Conservation (phyloP, 805 yeast species). For the Ogataea neopini region DNA sequence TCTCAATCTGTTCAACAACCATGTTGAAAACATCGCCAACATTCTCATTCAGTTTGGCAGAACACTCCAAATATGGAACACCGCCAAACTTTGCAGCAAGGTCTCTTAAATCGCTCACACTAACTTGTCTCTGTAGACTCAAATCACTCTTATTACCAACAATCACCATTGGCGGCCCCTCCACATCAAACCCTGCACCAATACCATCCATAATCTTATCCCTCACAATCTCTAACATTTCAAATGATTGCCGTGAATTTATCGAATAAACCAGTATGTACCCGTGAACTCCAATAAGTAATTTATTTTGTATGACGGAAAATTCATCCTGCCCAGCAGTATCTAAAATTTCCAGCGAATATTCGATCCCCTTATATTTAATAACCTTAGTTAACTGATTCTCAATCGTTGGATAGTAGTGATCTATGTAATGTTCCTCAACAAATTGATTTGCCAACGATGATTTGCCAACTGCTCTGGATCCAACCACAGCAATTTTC, state of each 20-base stretch:
- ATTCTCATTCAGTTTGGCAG: slow-evolving; percentile 48
- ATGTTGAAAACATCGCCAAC: slow-evolving; percentile 56
- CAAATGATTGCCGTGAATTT: slow-evolving; percentile 75
- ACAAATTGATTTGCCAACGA: slow-evolving; percentile 82
- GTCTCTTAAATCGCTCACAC: slow-evolving; percentile 49
- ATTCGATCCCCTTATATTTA: slow-evolving; percentile 69
- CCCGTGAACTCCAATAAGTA: slow-evolving; percentile 81
- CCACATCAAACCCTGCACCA: slow-evolving; percentile 41
- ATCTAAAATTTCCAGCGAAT: slow-evolving; percentile 81
- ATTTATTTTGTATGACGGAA: slow-evolving; percentile 74
- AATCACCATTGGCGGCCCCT: slow-evolving; percentile 48
- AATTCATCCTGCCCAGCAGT: slow-evolving; percentile 95
- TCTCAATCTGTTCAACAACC: slow-evolving; percentile 61
- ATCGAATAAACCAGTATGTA: slow-evolving; percentile 81
- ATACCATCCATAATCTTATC: slow-evolving; percentile 78
- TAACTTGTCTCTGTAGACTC: slow-evolving; percentile 55
- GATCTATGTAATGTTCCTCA: slow-evolving; percentile 85
- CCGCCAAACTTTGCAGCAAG: slow-evolving; percentile 44
- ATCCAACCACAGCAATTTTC: slow-evolving; percentile 83
- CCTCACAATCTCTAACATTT: slow-evolving; percentile 70
- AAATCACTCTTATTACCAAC: slow-evolving; percentile 58
- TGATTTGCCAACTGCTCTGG: slow-evolving; percentile 86
- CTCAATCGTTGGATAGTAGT: slow-evolving; percentile 89
- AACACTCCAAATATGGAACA: slow-evolving; percentile 49
- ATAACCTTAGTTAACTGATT: slow-evolving; percentile 76